Percentiles rank a stretch among this genome's conserved stretches.
Evolutionary conservation across 2,329 filamentous ascomycete species (phyloP).

Genomic region (Penicillium freii): DNA sequence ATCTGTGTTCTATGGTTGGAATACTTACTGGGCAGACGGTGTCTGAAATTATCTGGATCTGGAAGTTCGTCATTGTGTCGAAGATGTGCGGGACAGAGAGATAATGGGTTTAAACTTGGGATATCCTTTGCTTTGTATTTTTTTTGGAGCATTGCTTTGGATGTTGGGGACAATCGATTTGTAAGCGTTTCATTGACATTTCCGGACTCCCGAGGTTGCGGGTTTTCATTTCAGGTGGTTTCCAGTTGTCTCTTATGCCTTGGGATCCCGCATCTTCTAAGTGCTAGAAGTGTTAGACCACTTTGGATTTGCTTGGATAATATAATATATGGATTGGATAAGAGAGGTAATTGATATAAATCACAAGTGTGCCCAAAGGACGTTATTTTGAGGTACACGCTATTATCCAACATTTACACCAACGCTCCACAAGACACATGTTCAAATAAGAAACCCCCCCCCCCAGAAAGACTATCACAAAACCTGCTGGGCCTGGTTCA

Average conservation of each 20-base stretch:
- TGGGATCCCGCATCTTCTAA: background rate
- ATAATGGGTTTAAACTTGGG: background rate
- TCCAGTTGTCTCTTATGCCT: no score
- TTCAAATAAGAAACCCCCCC: background rate
- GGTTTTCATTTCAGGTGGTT: no score
- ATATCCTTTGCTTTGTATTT: background rate
- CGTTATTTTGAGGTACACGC: background rate
- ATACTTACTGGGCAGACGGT: slow-evolving; percentile 65
- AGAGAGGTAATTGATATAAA: background rate
- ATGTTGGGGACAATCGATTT: slow-evolving; percentile 2
- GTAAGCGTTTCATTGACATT: background rate
- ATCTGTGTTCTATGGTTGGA: background rate
- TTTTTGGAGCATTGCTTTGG: background rate
- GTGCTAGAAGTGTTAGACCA: background rate
- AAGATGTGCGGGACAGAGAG: background rate
- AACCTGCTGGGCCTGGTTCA: slow-evolving; percentile 27
- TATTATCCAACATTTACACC: background rate
- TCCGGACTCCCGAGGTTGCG: background rate
- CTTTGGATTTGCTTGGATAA: background rate
- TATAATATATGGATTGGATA: background rate
- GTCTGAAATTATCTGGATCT: slow-evolving; percentile 77
- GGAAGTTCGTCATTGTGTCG: slow-evolving; percentile 66
- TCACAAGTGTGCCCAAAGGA: background rate
- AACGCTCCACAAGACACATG: background rate
- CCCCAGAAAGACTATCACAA: slow-evolving; percentile 9